Percentiles rank a stretch among this genome's conserved stretches.
phyloP scores from a whole-genome alignment of 495 filamentous ascomycete species.

The Cercophora newfieldiana region DNA sequence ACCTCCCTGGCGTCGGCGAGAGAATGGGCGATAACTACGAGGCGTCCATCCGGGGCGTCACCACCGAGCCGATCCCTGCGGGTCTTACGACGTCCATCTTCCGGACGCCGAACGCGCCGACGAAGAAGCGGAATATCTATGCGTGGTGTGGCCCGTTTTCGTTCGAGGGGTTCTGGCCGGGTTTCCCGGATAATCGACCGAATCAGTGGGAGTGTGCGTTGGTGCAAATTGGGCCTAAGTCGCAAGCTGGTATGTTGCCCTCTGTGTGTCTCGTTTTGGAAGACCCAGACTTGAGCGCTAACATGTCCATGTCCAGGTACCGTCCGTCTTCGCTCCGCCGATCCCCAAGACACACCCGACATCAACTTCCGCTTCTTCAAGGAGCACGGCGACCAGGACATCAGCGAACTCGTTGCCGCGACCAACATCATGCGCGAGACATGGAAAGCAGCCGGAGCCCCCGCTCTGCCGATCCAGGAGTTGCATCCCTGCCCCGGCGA shows the following conservation, averaged over 20 bases:
- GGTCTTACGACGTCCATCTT: slow-evolving; percentile 29
- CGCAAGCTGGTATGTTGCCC: slow-evolving; percentile 30
- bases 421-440: slow-evolving; percentile 41
- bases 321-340: slow-evolving; percentile 45
- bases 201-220: slow-evolving; percentile 38
- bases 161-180: slow-evolving; percentile 43
- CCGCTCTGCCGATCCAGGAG: slow-evolving; percentile 33
- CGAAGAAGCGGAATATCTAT: slow-evolving; percentile 27
- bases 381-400: slow-evolving; percentile 34
- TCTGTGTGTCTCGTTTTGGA: neutral
- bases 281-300: neutral
- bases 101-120: slow-evolving; percentile 30
- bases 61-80: slow-evolving; percentile 22
- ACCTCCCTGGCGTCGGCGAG: slow-evolving; percentile 56
- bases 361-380: slow-evolving; percentile 57
- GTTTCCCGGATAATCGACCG: slow-evolving; percentile 39
- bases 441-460: slow-evolving; percentile 15
- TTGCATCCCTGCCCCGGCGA: slow-evolving; percentile 35
- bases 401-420: slow-evolving; percentile 49
- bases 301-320: slow-evolving; percentile 33
- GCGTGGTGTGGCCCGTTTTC: slow-evolving; percentile 27
- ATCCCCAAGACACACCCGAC: slow-evolving; percentile 51
- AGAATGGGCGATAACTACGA: slow-evolving; percentile 58
- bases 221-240: slow-evolving; percentile 45
- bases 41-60: slow-evolving; percentile 30